phyloP scores from a whole-genome alignment of 192 early-diverging fungal genomes.

The Diversispora epigaea region DNA sequence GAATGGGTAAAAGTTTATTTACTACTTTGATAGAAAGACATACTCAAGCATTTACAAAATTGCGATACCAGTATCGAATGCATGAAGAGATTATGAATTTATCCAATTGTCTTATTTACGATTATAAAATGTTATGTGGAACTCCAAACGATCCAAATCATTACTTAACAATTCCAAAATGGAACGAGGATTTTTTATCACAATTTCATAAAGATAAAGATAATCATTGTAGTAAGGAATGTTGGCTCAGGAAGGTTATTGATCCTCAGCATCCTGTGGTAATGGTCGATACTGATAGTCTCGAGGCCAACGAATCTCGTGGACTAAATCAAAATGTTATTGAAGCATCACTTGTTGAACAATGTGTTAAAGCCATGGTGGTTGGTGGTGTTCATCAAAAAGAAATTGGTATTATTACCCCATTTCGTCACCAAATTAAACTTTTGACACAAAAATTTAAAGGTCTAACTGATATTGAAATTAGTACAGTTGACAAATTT shows the following conservation, averaged over 20 bases:
- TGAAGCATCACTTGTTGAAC: conserved; percentile 64
- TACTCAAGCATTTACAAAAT: conserved; percentile 68
- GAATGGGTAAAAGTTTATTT: conserved; percentile 73
- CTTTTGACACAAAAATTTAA: conserved; percentile 48
- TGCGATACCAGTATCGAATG: conserved; percentile 93
- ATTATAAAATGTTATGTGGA: conserved; percentile 75
- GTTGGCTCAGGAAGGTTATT: conserved; percentile 68
- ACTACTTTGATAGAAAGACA: conserved; percentile 76
- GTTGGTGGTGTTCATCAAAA: conserved; percentile 63
- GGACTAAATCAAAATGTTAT: conserved; percentile 67
- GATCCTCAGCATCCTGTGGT: conserved; percentile 68
- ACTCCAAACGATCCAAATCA: conserved; percentile 61
- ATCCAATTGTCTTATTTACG: conserved; percentile 81
- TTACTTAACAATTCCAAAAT: conserved; percentile 44
- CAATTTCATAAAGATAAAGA: background rate
- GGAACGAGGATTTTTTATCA: conserved; percentile 32
- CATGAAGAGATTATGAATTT: conserved; percentile 85
- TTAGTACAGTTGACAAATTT: conserved; percentile 89
- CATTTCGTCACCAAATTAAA: conserved; percentile 74
- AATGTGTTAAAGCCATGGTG: conserved; percentile 55
- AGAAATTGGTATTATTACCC: conserved; percentile 81
- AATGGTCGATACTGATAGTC: conserved; percentile 78
- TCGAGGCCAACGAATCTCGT: conserved; percentile 63
- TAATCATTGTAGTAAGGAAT: conserved; percentile 26
- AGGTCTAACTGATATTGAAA: conserved; percentile 53